A percentile compares a stretch with the other conserved stretches of the same genome.
Evolutionary conservation across 306 rosid genomes (phyloP).

Genomic region (Ceratonia siliqua): DNA sequence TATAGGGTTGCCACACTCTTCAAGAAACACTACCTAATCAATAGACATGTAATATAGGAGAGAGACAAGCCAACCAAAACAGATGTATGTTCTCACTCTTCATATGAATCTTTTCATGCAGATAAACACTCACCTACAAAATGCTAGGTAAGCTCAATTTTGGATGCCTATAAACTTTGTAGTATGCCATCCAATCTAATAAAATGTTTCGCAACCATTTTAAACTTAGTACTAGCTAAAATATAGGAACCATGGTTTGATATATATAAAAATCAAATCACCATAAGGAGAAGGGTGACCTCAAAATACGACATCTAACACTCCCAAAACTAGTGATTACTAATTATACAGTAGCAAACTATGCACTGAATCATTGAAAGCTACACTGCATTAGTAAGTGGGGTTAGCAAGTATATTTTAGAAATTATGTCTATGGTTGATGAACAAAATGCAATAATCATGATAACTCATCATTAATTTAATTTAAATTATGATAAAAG

Average conservation of each 20-base stretch:
- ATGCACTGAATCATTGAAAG: background rate
- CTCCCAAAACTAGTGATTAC: background rate
- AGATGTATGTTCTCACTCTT: conserved; percentile 4
- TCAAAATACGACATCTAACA: background rate
- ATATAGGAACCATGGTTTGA: background rate
- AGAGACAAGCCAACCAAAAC: conserved; percentile 27
- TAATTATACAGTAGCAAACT: background rate
- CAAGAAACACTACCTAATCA: conserved; percentile 15
- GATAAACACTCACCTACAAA: background rate
- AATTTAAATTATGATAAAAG: conserved; percentile 1
- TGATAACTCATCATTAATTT: background rate
- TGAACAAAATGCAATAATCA: background rate
- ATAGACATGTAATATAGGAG: background rate
- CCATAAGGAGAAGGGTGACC: background rate
- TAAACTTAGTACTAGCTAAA: background rate
- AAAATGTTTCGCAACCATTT: background rate
- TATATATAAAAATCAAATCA: background rate
- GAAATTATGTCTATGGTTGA: background rate
- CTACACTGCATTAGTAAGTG: background rate
- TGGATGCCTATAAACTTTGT: background rate
- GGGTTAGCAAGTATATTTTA: background rate
- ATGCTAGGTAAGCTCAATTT: background rate
- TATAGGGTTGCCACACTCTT: background rate
- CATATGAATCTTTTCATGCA: background rate
- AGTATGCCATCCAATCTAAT: background rate